Percentiles rank a stretch among this genome's conserved stretches.
Conservation (phyloP, 2,329 filamentous ascomycete species). For the Colletotrichum simmondsii region DNA sequence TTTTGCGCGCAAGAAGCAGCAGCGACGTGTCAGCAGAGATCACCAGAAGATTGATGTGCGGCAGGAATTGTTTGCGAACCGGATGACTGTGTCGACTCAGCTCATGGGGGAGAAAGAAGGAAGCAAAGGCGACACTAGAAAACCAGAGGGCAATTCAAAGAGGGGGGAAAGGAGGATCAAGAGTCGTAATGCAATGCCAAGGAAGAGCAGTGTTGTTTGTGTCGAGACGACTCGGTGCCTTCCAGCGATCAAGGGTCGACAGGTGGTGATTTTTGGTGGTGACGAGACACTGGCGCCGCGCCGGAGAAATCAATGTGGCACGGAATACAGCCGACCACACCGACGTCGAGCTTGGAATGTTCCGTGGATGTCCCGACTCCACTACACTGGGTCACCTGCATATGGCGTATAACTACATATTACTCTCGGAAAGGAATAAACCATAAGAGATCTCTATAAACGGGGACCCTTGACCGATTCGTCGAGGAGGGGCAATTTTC, state of each 20-base stretch:
- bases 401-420: background rate
- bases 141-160: slow-evolving; percentile 24
- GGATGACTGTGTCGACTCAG: slow-evolving; percentile 37
- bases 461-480: slow-evolving; percentile 17
- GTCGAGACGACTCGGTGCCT: slow-evolving; percentile 1
- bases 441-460: background rate
- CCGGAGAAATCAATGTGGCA: slow-evolving; percentile 23
- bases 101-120: slow-evolving; percentile 28
- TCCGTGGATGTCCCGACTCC: slow-evolving; percentile 2
- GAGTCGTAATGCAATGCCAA: slow-evolving; percentile 7
- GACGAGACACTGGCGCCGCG: background rate
- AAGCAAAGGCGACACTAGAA: slow-evolving; percentile 14
- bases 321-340: background rate
- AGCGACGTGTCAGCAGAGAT: slow-evolving; percentile 36
- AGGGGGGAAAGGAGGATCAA: background rate
- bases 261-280: slow-evolving; percentile 14
- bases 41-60: slow-evolving; percentile 22
- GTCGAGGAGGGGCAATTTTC: slow-evolving; percentile 35
- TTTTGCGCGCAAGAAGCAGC: slow-evolving; percentile 29
- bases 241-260: slow-evolving; percentile 32
- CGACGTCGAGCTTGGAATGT: slow-evolving; percentile 22
- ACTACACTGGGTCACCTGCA: background rate
- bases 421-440: background rate
- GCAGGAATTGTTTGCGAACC: slow-evolving; percentile 38
- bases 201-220: slow-evolving; percentile 1